Percentiles rank a stretch among this genome's conserved stretches.
These are phyloP conservation scores for Dipteronia dyeriana DNA, from an alignment of 345 rosid species.

Conservation along the genomic window DNA sequence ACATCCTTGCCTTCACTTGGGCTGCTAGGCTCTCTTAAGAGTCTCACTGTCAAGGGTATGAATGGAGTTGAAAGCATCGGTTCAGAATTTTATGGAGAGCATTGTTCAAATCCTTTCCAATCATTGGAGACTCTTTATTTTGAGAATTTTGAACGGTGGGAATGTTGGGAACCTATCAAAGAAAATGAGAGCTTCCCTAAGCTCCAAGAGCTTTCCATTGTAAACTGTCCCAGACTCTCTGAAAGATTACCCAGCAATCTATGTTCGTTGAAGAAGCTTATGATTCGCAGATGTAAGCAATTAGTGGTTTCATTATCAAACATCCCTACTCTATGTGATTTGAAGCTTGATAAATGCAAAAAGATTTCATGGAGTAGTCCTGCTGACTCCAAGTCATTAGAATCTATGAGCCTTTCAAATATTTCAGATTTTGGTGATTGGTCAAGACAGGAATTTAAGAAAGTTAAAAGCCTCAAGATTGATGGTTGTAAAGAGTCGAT, in stretches of 20 bases:
- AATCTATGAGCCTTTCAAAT: background rate
- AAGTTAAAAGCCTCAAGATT: background rate
- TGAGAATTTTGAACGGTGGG: background rate
- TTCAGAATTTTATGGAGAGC: background rate
- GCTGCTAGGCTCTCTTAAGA: background rate
- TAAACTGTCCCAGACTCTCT: background rate
- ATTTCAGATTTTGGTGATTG: background rate
- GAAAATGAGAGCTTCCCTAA: background rate
- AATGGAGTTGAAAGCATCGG: background rate
- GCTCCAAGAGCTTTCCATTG: background rate
- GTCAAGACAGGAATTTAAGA: background rate
- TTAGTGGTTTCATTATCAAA: background rate
- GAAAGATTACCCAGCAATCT: background rate
- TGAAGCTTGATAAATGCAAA: background rate
- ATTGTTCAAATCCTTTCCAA: background rate
- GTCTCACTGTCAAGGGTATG: background rate
- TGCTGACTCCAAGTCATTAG: background rate
- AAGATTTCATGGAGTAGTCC: background rate
- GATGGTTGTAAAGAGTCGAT: background rate
- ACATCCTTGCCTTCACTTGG: conserved; percentile 1
- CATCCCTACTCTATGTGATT: background rate
- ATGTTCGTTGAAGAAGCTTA: background rate
- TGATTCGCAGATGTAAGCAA: background rate
- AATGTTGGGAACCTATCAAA: background rate
- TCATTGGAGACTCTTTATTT: background rate